A percentile compares a stretch with the other conserved stretches of the same genome.
Conservation (phyloP, 176 grass and related monocot species). For the Coix lacrymajobi region DNA sequence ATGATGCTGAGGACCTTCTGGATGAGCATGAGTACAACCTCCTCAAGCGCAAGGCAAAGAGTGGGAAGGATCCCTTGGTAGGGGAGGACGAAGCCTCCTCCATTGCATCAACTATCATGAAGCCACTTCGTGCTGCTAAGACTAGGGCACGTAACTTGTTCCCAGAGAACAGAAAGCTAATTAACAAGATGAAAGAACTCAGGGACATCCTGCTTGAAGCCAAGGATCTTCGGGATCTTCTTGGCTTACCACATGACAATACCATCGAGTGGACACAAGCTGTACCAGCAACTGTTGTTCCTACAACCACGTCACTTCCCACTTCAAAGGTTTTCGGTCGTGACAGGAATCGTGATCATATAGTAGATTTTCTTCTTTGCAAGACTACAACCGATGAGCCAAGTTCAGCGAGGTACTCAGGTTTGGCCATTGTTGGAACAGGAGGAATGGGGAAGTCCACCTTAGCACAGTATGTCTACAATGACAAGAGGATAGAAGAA, state of each 20-base stretch:
- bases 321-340: background rate
- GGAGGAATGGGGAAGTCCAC: constrained; percentile 13
- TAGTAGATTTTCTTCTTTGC: background rate
- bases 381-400: background rate
- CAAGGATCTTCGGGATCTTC: background rate
- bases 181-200: background rate
- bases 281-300: rapidly evolving
- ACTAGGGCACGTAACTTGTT: background rate
- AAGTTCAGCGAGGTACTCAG: background rate
- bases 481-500: background rate
- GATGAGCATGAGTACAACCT: constrained; percentile 13
- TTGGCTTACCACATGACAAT: background rate
- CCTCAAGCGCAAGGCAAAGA: background rate
- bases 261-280: rapidly evolving
- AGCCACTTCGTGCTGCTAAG: background rate
- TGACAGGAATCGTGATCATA: background rate
- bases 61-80: background rate
- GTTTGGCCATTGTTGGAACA: background rate
- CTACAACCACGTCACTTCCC: background rate
- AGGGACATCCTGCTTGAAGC: background rate
- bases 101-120: background rate
- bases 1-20: constrained; percentile 20
- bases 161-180: background rate
- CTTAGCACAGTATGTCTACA: background rate
- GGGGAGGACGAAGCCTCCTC: background rate